Percentiles rank a stretch among this genome's conserved stretches.
These are phyloP conservation scores for Xylaria sp. DNA, from an alignment of 2,329 filamentous ascomycete species.

Conservation along the genomic window DNA sequence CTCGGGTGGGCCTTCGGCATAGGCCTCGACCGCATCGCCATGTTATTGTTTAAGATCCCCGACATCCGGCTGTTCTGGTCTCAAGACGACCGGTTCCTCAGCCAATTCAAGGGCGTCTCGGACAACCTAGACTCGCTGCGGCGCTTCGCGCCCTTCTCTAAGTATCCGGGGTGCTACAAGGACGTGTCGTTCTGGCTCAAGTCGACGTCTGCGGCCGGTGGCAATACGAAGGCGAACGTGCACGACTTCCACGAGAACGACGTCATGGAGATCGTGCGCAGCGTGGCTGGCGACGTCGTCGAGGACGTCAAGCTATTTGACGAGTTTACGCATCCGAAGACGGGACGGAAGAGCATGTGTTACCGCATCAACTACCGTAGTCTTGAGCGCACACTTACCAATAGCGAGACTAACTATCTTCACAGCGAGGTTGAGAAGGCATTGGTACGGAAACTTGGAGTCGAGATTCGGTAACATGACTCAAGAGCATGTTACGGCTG, in stretches of 20 bases:
- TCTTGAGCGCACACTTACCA: conserved; percentile 88
- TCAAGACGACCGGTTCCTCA: conserved; percentile 82
- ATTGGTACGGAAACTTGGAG: conserved; percentile 76
- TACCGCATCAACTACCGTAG: conserved; percentile 96
- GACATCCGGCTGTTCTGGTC: conserved; percentile 99
- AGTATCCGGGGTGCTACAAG: conserved; percentile 87
- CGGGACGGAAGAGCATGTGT: conserved; percentile 82
- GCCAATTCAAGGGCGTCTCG: conserved; percentile 77
- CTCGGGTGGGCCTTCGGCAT: conserved; percentile 96
- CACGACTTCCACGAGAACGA: conserved; percentile 89
- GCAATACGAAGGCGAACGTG: conserved; percentile 54
- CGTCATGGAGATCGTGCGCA: conserved; percentile 93
- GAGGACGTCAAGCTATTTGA: conserved; percentile 90
- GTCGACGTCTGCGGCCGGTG: conserved; percentile 58
- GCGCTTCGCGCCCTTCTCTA: conserved; percentile 88
- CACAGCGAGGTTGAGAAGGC: conserved; percentile 74
- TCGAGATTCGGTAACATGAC: conserved; percentile 73
- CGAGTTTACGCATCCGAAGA: conserved; percentile 88
- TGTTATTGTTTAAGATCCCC: conserved; percentile 95
- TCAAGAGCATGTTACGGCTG: background rate
- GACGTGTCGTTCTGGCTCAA: conserved; percentile 94
- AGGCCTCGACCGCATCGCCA: conserved; percentile 93
- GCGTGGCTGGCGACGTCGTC: conserved; percentile 81
- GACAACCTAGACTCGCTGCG: conserved; percentile 59
- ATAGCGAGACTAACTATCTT: conserved; percentile 79